A percentile compares a stretch with the other conserved stretches of the same genome.
These are phyloP conservation scores for Trametes elegans DNA, from an alignment of 768 basidiomycete species.

Conservation along the genomic window DNA sequence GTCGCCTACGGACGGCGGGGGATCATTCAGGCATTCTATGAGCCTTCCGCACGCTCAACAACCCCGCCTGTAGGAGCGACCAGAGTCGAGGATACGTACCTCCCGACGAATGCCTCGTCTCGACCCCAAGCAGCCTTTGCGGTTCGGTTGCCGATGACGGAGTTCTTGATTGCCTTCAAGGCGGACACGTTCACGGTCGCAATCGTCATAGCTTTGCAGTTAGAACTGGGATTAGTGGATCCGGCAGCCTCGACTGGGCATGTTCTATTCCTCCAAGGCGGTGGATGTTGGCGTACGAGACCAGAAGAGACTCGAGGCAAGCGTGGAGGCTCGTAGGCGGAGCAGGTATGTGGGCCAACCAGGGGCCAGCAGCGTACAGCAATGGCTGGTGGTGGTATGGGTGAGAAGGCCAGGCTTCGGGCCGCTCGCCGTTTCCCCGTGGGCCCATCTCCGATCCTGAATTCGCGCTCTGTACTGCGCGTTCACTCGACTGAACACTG, in stretches of 20 bases:
- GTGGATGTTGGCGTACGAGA: too few species aligned
- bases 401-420: background rate
- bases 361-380: background rate
- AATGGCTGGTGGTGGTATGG: background rate
- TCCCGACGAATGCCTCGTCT: conserved; percentile 54
- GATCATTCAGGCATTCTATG: conserved; percentile 56
- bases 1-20: conserved; percentile 31
- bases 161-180: conserved; percentile 71
- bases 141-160: conserved; percentile 76
- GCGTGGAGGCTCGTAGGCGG: too few species aligned
- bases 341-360: background rate
- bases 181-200: conserved; percentile 31
- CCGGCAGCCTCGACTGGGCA: too few species aligned
- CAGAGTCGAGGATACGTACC: conserved; percentile 37
- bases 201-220: conserved; percentile 31
- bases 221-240: too few species aligned
- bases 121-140: conserved; percentile 60
- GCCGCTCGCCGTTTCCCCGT: background rate
- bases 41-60: conserved; percentile 39
- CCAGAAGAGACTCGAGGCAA: too few species aligned
- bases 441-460: background rate
- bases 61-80: background rate
- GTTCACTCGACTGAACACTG: too few species aligned
- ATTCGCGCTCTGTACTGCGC: background rate
- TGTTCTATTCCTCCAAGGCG: too few species aligned